Evolutionary conservation across 805 yeast species (phyloP), one percentile per base, ranked within the genome.

Genomic region (Suhomyces faveliae): DNA sequence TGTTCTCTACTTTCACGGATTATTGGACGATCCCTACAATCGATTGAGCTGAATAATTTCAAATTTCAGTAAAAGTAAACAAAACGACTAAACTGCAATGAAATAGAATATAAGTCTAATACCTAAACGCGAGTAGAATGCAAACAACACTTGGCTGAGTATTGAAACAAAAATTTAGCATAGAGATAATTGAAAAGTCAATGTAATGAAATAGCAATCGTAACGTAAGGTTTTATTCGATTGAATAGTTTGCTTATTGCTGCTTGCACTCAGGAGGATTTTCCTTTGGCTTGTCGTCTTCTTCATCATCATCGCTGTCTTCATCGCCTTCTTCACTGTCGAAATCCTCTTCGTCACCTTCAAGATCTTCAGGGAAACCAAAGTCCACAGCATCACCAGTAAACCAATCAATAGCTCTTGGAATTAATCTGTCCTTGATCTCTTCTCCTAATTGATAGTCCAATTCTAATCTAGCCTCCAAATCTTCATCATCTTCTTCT

Each of bases 401-500:
- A 68, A 90, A 94, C 98, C 99, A 94, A 67, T 92, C 98, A 60
- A 94, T 80, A 45, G 98, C 98, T 64, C 97, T 84, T 53, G 98
- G 97, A 53, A 94, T 85, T 64, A 94, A 79, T 68, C 94, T 87
- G 68, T 94, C 98, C 76, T 94, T 94, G 66, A 94, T 81, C 62
- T 91, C 91, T 71, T 94, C 99, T 53, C 98, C 99, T 53, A 94
- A 77, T 63, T 90, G 94, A 74, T 94, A 94, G 71, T 94, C 99
- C 59, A 88, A 75, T 59, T 90, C 97, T 61, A 94, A 78, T 63
- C 89, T 81, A 49, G 82, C 85, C 67, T 90, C 97, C 55, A 91
- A 74, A 48, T 86, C 94, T 48, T 77, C 85, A 46, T 81, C 84
- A 35, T 80, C 84, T 42, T 81, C 86, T 19, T 82, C 89, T 4